Conservation (phyloP, 2,329 filamentous ascomycete species). For the Hymenoscyphus fructigenus region DNA sequence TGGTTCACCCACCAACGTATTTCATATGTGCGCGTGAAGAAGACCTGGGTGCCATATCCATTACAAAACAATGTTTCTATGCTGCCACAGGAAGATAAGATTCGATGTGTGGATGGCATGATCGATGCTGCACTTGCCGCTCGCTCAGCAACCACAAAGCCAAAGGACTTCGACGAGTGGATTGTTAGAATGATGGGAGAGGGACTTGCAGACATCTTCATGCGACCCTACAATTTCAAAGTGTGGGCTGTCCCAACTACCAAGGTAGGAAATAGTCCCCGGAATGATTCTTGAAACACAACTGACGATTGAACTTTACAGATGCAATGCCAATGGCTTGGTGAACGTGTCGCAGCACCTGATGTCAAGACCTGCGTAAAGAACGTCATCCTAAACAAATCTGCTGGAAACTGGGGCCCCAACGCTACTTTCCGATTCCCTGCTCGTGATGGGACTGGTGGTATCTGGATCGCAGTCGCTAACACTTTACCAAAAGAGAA, state of each 20-base stretch:
- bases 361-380: constrained; percentile 90
- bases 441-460: constrained; percentile 89
- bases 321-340: constrained; percentile 99
- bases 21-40: constrained; percentile 97
- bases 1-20: constrained; percentile 99
- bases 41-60: constrained; percentile 95
- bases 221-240: constrained; percentile 99
- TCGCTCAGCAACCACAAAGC: constrained; percentile 86
- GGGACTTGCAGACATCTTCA: constrained; percentile 92
- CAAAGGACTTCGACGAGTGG: constrained; percentile 97
- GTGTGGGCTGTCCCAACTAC: constrained; percentile 98
- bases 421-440: constrained; percentile 99
- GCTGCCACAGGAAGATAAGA: constrained; percentile 95
- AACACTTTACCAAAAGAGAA: constrained; percentile 91
- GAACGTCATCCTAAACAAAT: constrained; percentile 95
- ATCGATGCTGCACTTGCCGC: constrained; percentile 90
- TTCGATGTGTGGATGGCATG: constrained; percentile 89
- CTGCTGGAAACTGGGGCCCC: constrained; percentile 95
- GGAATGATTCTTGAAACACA: constrained; percentile 3
- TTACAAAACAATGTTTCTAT: constrained; percentile 99
- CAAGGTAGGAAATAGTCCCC: constrained; percentile 60
- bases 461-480: constrained; percentile 98
- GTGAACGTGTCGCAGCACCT: constrained; percentile 95
- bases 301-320: constrained; percentile 40
- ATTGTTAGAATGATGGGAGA: constrained; percentile 88